phyloP scores from a whole-genome alignment of 345 rosid genomes.

The Durio zibethinus region DNA sequence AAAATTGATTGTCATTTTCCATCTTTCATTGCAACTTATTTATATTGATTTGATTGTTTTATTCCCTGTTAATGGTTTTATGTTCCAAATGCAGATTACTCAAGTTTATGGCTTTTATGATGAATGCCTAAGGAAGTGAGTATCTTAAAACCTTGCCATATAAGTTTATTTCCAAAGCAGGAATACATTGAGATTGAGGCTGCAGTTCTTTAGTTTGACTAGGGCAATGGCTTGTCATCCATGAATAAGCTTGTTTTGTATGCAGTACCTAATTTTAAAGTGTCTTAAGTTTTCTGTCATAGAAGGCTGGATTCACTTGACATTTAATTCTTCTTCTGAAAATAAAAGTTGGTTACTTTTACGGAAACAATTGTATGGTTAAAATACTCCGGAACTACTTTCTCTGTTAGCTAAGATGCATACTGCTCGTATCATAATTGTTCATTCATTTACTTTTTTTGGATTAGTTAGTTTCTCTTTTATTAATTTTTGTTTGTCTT shows the following conservation, averaged over 20 bases:
- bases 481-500: not conserved
- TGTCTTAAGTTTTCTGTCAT: not conserved
- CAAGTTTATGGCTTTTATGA: constrained; percentile 99
- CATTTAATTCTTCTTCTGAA: not conserved
- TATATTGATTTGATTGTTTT: not conserved
- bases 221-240: not conserved
- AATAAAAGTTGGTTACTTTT: not conserved
- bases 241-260: not conserved
- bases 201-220: not conserved
- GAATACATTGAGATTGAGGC: not conserved
- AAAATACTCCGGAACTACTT: not conserved
- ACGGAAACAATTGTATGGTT: not conserved
- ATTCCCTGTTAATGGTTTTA: constrained; percentile 13
- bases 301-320: not conserved
- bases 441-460: not conserved
- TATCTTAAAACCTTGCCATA: constrained; percentile 20
- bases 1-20: not conserved
- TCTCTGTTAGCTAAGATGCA: not conserved
- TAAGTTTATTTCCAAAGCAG: not conserved
- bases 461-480: not conserved
- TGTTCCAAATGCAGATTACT: constrained; percentile 69
- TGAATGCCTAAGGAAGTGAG: constrained; percentile 98
- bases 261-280: not conserved
- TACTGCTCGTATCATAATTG: not conserved
- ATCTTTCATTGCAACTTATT: not conserved